Conservation (phyloP, 2,329 filamentous ascomycete species). For the Arthroderma sp. region DNA sequence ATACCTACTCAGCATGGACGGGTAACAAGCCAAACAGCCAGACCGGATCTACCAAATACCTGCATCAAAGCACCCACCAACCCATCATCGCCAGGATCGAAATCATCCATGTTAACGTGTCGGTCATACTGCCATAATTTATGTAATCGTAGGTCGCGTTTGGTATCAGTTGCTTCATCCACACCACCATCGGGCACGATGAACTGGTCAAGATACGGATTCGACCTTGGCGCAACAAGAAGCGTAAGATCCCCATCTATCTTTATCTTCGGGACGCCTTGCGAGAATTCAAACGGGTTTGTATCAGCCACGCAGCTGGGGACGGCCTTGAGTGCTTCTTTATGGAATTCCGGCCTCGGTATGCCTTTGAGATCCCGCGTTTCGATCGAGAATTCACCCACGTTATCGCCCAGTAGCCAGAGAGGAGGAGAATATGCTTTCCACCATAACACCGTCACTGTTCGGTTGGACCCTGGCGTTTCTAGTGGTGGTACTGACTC, state of each 20-base stretch:
- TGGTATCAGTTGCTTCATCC: background rate
- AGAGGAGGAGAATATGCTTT: constrained; percentile 43
- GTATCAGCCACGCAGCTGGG: constrained; percentile 21
- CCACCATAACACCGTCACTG: constrained; percentile 41
- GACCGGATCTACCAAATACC: constrained; percentile 38
- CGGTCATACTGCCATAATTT: constrained; percentile 34
- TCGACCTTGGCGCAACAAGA: constrained; percentile 37
- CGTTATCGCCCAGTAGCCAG: constrained; percentile 37
- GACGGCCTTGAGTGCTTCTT: constrained; percentile 26
- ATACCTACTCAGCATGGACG: background rate
- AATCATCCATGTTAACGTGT: constrained; percentile 42
- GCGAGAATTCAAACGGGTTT: background rate
- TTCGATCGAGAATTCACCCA: constrained; percentile 23
- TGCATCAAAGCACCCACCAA: constrained; percentile 34
- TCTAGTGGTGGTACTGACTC: constrained; percentile 16
- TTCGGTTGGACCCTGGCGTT: constrained; percentile 1
- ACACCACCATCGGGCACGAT: constrained; percentile 9
- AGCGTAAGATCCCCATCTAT: constrained; percentile 20
- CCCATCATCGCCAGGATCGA: constrained; percentile 41
- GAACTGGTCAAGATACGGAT: constrained; percentile 33
- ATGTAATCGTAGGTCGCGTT: constrained; percentile 18
- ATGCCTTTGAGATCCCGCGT: constrained; percentile 41
- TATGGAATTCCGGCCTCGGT: constrained; percentile 30
- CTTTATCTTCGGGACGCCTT: constrained; percentile 10
- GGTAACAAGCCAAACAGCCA: constrained; percentile 38